Percentiles rank a stretch among this genome's conserved stretches.
Conservation (phyloP, 805 yeast species). For the Lachancea kluyveri region DNA sequence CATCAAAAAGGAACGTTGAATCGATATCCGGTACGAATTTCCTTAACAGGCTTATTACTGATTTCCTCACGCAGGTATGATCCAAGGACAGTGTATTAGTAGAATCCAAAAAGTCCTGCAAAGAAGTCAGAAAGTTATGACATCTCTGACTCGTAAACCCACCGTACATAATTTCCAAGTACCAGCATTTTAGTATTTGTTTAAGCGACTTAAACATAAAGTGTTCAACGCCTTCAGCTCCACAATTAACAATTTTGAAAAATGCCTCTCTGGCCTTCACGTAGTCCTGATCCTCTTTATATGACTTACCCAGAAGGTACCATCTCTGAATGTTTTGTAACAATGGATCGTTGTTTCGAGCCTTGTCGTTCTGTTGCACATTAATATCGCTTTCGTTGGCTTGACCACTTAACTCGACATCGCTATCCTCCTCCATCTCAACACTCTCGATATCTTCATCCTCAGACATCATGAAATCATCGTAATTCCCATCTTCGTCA, state of each 20-base stretch:
- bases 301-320: constrained; percentile 10
- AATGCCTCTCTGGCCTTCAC: constrained; percentile 10
- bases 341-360: too few species aligned
- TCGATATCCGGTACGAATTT: constrained; percentile 5
- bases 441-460: constrained; percentile 22
- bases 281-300: constrained; percentile 13
- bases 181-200: constrained; percentile 4
- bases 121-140: not conserved
- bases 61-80: not conserved
- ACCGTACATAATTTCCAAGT: not conserved
- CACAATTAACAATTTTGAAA: not conserved
- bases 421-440: constrained; percentile 22
- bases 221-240: not conserved
- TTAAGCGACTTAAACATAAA: constrained; percentile 6
- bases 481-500: constrained; percentile 22
- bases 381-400: too few species aligned
- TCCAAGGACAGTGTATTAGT: not conserved
- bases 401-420: too few species aligned
- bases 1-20: constrained; percentile 2
- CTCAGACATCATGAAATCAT: constrained; percentile 29
- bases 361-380: too few species aligned
- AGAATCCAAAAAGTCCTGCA: not conserved
- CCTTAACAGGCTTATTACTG: constrained; percentile 2
- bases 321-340: too few species aligned
- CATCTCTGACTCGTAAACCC: not conserved